phyloP scores from a whole-genome alignment of 2,329 filamentous ascomycete species.

The Scortechinia acanthostroma region DNA sequence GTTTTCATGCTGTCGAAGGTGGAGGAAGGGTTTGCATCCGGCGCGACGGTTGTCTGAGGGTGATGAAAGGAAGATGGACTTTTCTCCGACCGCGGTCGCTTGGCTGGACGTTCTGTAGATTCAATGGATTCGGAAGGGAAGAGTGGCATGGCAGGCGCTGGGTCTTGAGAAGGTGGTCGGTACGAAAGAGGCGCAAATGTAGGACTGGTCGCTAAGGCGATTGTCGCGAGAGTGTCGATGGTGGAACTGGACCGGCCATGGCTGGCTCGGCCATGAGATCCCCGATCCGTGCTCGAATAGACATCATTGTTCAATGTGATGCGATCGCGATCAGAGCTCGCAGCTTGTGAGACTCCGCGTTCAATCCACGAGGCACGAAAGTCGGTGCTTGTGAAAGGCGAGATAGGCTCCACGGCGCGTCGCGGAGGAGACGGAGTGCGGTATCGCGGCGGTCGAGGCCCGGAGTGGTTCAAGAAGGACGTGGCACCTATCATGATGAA shows the following conservation, averaged over 20 bases:
- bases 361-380: constrained; percentile 17
- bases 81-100: constrained; percentile 52
- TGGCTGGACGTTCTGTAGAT: constrained; percentile 40
- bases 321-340: background rate
- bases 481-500: constrained; percentile 24
- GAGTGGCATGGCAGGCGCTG: constrained; percentile 4
- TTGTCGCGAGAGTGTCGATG: constrained; percentile 34
- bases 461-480: constrained; percentile 22
- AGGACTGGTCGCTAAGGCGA: constrained; percentile 37
- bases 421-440: constrained; percentile 34
- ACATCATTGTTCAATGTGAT: constrained; percentile 10
- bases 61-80: constrained; percentile 28
- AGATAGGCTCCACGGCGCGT: constrained; percentile 33
- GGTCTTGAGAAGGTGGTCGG: constrained; percentile 16
- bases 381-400: constrained; percentile 21
- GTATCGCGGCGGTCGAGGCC: constrained; percentile 27
- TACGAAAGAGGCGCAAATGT: constrained; percentile 24
- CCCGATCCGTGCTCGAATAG: constrained; percentile 7
- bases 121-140: background rate
- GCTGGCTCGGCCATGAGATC: constrained; percentile 6
- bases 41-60: constrained; percentile 17
- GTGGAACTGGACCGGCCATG: constrained; percentile 8
- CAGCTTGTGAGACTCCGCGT: constrained; percentile 10
- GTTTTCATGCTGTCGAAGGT: constrained; percentile 26
- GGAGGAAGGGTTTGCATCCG: constrained; percentile 17